Conservation (phyloP, 805 yeast species). For the Wickerhamiella azymoides region DNA sequence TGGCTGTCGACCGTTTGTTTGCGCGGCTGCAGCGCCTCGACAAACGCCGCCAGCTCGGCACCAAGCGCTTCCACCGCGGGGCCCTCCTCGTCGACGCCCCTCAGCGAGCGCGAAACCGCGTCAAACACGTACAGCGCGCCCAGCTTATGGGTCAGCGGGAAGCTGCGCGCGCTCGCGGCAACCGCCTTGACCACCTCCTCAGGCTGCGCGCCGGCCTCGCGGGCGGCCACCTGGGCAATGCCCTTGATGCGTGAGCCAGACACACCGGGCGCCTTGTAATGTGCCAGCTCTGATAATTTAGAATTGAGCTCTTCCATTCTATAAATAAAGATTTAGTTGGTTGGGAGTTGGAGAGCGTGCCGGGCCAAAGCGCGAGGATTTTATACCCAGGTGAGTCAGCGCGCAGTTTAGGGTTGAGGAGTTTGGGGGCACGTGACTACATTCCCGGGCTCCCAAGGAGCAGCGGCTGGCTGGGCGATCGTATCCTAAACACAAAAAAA, state of each 20-base stretch:
- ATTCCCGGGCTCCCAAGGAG: too few species aligned
- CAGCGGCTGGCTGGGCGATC: too few species aligned
- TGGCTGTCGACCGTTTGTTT: conserved; percentile 15
- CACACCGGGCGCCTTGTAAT: conserved; percentile 59
- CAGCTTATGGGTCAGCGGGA: conserved; percentile 70
- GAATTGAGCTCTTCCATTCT: conserved; percentile 8
- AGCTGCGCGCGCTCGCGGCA: conserved; percentile 45
- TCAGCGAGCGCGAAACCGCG: conserved; percentile 75
- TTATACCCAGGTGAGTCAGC: neutral
- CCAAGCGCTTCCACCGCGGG: conserved; percentile 20
- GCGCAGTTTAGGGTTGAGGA: too few species aligned
- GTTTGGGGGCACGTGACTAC: too few species aligned
- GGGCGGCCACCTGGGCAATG: conserved; percentile 56
- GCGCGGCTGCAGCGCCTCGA: conserved; percentile 36
- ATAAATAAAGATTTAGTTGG: conserved; percentile 7
- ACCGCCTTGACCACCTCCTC: conserved; percentile 33
- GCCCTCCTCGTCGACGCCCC: conserved; percentile 53
- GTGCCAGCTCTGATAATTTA: conserved; percentile 19
- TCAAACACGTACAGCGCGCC: conserved; percentile 88
- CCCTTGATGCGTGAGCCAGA: conserved; percentile 90
- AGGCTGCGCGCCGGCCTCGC: conserved; percentile 41
- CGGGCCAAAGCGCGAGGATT: neutral
- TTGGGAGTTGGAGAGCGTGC: neutral
- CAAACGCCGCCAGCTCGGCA: conserved; percentile 27
- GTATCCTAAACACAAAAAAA: too few species aligned